Percentiles rank a stretch among this genome's conserved stretches.
Conservation (phyloP, 768 basidiomycete genomes). For the Psilocybe subaeruginosa region DNA sequence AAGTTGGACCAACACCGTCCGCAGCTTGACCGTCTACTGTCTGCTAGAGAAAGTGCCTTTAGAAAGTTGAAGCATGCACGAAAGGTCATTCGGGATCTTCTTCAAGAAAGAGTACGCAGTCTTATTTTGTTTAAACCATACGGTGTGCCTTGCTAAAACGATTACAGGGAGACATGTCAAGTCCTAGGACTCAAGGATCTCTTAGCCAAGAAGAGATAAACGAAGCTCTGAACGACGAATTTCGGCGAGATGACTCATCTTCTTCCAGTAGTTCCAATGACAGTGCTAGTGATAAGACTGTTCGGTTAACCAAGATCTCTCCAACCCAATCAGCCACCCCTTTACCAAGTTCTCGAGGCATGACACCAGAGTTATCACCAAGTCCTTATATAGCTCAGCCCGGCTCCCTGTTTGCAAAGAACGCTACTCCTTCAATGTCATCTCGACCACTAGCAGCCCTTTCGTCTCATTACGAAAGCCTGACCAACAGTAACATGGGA, state of each 20-base stretch:
- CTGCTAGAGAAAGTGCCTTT: constrained; percentile 34
- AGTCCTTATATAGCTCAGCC: too few relatives aligned
- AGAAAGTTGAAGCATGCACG: constrained; percentile 38
- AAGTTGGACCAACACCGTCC: constrained; percentile 27
- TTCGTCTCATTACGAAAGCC: background rate
- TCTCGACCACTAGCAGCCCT: background rate
- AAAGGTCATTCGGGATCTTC: constrained; percentile 43
- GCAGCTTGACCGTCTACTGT: constrained; percentile 33
- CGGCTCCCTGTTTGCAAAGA: background rate
- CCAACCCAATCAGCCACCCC: background rate
- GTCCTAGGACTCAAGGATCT: constrained; percentile 14
- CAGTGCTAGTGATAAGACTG: constrained; percentile 26
- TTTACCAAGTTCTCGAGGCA: too few relatives aligned
- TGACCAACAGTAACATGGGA: background rate
- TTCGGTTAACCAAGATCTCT: constrained; percentile 16
- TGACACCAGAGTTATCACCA: too few relatives aligned
- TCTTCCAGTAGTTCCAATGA: constrained; percentile 15
- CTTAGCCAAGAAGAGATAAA: constrained; percentile 26
- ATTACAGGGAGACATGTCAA: constrained; percentile 26
- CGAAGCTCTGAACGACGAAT: constrained; percentile 26
- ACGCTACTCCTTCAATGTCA: background rate
- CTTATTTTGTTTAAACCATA: background rate
- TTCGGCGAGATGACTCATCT: constrained; percentile 11
- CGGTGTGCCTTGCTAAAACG: background rate
- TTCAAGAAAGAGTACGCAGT: constrained; percentile 43